Evolutionary conservation across 2,329 filamentous ascomycete genomes (phyloP).

Genomic region (Claviceps sp.): DNA sequence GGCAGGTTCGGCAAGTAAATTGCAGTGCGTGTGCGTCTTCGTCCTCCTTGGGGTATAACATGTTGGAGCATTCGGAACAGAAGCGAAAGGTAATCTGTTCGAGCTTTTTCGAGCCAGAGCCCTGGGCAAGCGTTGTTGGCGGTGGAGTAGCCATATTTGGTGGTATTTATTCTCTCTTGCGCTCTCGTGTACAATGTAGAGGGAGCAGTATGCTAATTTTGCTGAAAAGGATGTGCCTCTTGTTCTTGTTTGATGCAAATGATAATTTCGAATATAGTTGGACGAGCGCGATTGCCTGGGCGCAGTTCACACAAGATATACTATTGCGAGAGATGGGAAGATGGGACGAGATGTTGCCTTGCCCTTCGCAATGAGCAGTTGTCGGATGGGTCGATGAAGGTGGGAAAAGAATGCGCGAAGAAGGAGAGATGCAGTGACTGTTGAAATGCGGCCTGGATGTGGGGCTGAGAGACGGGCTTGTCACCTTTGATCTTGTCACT

Average conservation of each 20-base stretch:
- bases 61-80: constrained; percentile 97
- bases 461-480: background rate
- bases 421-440: background rate
- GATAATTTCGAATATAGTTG: background rate
- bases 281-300: background rate
- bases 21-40: constrained; percentile 69
- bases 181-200: background rate
- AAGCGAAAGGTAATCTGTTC: constrained; percentile 94
- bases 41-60: constrained; percentile 96
- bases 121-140: constrained; percentile 32
- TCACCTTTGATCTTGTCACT: background rate
- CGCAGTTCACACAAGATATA: background rate
- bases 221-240: constrained; percentile 1
- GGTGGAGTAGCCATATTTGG: constrained; percentile 43
- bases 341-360: background rate
- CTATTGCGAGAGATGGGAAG: background rate
- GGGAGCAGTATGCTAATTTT: background rate
- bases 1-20: constrained; percentile 92
- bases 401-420: background rate
- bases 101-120: constrained; percentile 34
- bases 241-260: background rate
- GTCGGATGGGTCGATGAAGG: constrained; percentile 1
- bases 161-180: background rate
- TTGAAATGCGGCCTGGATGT: background rate
- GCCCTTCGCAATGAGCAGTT: constrained; percentile 1